A percentile compares a stretch with the other conserved stretches of the same genome.
Conservation (phyloP, 257 asterid species). For the Solanum appendiculatum region DNA sequence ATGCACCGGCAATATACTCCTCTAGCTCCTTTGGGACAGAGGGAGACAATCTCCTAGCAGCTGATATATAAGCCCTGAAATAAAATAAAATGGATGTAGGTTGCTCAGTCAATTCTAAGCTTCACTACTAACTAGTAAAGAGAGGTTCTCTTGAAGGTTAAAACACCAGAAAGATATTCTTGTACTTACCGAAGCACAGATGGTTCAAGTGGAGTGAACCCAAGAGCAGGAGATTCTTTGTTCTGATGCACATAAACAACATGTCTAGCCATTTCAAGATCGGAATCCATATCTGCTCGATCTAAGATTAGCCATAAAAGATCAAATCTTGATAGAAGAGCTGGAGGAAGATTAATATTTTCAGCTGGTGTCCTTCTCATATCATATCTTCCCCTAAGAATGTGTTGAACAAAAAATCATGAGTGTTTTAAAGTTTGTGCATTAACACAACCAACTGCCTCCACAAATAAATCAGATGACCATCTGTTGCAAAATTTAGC, state of each 20-base stretch:
- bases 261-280: conserved; percentile 98
- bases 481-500: neutral
- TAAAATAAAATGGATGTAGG: conserved; percentile 13
- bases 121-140: neutral
- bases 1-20: conserved; percentile 87
- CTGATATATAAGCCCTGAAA: conserved; percentile 87
- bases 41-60: conserved; percentile 85
- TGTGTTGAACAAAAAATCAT: neutral
- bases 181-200: conserved; percentile 68
- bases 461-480: neutral
- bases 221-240: conserved; percentile 95
- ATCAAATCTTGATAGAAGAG: conserved; percentile 96
- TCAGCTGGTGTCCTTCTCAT: conserved; percentile 97
- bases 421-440: neutral
- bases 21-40: conserved; percentile 77
- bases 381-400: conserved; percentile 92
- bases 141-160: neutral
- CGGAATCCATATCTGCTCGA: conserved; percentile 96
- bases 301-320: conserved; percentile 96
- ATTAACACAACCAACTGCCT: neutral
- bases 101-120: neutral
- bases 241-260: conserved; percentile 95
- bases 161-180: neutral
- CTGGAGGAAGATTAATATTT: conserved; percentile 97
- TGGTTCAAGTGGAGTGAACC: conserved; percentile 96